Evolutionary conservation across 208 protist genomes (phyloP).

Genomic region (Crithidia acanthocephali): DNA sequence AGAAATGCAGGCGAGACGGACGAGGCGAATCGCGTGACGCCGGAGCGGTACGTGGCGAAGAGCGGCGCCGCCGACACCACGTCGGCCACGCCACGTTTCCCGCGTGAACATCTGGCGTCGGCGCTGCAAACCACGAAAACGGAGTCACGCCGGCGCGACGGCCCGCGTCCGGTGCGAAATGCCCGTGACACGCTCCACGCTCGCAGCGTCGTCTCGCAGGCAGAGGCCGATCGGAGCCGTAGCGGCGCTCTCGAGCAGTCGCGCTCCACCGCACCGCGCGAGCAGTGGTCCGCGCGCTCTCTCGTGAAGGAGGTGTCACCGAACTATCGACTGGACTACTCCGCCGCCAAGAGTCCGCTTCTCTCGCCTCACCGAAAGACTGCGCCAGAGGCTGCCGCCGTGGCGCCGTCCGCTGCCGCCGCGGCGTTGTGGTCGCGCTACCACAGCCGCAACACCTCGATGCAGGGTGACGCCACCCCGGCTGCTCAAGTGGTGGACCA

Average conservation of each 20-base stretch:
- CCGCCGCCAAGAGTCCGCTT: not conserved
- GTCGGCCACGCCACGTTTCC: not conserved
- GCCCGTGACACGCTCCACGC: not conserved
- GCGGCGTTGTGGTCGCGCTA: conserved; percentile 8
- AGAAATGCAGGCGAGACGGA: not conserved
- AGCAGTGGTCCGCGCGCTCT: not conserved
- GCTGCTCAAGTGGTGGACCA: not conserved
- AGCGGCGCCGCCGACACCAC: not conserved
- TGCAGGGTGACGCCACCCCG: not conserved
- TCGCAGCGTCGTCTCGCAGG: not conserved
- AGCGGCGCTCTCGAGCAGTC: not conserved
- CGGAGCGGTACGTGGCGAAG: conserved; percentile 21
- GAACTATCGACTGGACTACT: conserved; percentile 1
- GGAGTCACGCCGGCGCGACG: not conserved
- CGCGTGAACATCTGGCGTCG: not conserved
- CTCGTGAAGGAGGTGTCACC: not conserved
- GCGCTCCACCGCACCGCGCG: not conserved
- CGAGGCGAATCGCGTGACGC: conserved; percentile 12
- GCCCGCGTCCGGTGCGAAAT: not conserved
- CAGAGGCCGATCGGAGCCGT: not conserved
- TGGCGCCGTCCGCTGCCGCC: conserved; percentile 4
- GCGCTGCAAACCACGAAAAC: not conserved
- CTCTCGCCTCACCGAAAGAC: conserved; percentile 4
- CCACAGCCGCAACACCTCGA: not conserved
- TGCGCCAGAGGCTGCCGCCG: not conserved